Evolutionary conservation across 495 filamentous ascomycete genomes (phyloP), one percentile per base, ranked within the genome.

Genomic region (Penicillium malachiteum): DNA sequence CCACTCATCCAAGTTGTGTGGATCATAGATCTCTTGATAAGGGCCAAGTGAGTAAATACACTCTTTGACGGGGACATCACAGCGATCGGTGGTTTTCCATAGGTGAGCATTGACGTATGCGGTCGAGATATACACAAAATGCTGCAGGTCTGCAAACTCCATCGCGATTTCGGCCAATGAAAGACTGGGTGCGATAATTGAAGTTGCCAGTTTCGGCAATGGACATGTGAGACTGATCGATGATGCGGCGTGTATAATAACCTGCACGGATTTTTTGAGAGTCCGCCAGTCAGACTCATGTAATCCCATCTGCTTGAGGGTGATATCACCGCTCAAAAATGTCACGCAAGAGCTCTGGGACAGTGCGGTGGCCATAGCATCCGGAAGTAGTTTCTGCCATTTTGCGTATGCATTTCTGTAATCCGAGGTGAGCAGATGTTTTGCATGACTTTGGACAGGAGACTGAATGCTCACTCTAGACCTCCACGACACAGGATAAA

Each of bases 31-130:
- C 16, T 37, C 32, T 7, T 16, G 30, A 16, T 49, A 14, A 5
- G 34, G 47, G 8, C 34, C 34, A 12, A 38, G 47, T 13, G 32
- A 35, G 9, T 49, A 49, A 33, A 49, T 49, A n/a, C 34, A 18
- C 31, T 49, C 47, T 49, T 49, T 49, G 8, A 49, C 34, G 14
- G 32, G 13, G 31, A 54, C 51, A 10, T 54, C 41, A 8, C 14
- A 33, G 1, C 7, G 11, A 10, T 44, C 17, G 14, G 13, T 26
- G 7, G 32, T 34, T 26, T 44, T 44, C 26, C 40, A 37, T 3
- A 54, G 51, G 33, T 54, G 51, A 16, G 51, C 51, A 18, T 54
- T 54, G 1, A 41, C 51, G 16, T 45, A 54, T 26, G 51, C 51
- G 16, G 40, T 45, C 5, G 51, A 54, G 13, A 54, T 21, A 14